These are phyloP conservation scores for Neurospora sp. DNA, from an alignment of 495 filamentous ascomycete species.

Conservation along the genomic window DNA sequence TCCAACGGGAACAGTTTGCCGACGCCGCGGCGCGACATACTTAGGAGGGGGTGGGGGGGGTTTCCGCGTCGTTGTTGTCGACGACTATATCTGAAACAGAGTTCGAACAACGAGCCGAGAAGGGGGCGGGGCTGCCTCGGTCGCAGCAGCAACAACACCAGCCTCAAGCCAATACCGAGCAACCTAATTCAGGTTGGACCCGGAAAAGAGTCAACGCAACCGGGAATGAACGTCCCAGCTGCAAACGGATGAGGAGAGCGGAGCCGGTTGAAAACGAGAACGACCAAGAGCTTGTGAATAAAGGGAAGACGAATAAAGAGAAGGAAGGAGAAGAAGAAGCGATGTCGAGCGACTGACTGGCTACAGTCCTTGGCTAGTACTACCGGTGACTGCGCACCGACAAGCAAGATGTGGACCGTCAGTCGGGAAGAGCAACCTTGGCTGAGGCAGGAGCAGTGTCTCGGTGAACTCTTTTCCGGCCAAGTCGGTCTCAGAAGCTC, in stretches of 20 bases:
- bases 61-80: background rate
- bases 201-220: background rate
- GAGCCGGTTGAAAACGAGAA: background rate
- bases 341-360: background rate
- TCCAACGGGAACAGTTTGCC: constrained; percentile 86
- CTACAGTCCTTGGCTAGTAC: background rate
- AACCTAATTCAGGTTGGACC: background rate
- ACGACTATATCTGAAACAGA: no score
- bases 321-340: background rate
- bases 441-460: no score
- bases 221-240: background rate
- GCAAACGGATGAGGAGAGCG: background rate
- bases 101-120: background rate
- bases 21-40: constrained; percentile 50
- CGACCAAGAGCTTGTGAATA: background rate
- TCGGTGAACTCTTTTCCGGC: background rate
- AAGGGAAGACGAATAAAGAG: background rate
- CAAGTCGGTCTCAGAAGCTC: background rate
- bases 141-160: background rate
- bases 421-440: background rate
- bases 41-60: constrained; percentile 1
- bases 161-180: background rate
- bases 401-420: background rate
- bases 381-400: background rate
- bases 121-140: background rate